These are phyloP conservation scores for Brettanomyces custersianus DNA, from an alignment of 805 yeast genomes.

Conservation along the genomic window DNA sequence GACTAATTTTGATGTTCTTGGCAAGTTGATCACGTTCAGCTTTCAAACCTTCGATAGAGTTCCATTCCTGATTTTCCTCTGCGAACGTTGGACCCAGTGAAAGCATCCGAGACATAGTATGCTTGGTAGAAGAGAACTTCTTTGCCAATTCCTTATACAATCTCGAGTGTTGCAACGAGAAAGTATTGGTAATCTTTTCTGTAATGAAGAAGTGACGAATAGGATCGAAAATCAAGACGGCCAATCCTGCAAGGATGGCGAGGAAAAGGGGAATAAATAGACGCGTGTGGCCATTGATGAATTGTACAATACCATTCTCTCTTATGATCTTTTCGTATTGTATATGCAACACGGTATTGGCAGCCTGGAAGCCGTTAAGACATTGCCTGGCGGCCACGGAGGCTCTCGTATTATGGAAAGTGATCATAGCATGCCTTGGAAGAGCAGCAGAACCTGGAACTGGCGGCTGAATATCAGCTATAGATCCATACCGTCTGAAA, in stretches of 20 bases:
- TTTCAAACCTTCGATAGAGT: constrained; percentile 36
- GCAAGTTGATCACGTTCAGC: constrained; percentile 60
- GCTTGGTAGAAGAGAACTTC: constrained; percentile 19
- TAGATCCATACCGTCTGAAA: constrained; percentile 81
- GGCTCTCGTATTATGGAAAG: constrained; percentile 47
- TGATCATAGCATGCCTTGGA: constrained; percentile 43
- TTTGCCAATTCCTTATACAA: constrained; percentile 28
- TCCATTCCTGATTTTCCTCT: constrained; percentile 7
- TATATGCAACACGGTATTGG: constrained; percentile 61
- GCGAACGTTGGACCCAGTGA: not conserved
- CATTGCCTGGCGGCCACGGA: constrained; percentile 89
- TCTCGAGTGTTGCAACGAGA: constrained; percentile 38
- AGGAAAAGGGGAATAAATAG: constrained; percentile 73
- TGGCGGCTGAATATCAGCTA: constrained; percentile 60
- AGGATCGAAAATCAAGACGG: constrained; percentile 88
- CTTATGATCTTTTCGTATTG: constrained; percentile 54
- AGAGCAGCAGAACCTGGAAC: constrained; percentile 37
- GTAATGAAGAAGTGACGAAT: constrained; percentile 74
- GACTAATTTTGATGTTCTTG: constrained; percentile 65
- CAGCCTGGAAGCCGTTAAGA: constrained; percentile 66
- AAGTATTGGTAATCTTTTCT: constrained; percentile 58
- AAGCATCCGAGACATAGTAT: constrained; percentile 17
- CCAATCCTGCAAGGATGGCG: constrained; percentile 71
- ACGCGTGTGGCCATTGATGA: constrained; percentile 67
- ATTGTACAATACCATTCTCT: constrained; percentile 44